Percentiles rank a stretch among this genome's conserved stretches.
These are phyloP conservation scores for Abortiporus biennis DNA, from an alignment of 1,284 basidiomycete species.

Conservation along the genomic window DNA sequence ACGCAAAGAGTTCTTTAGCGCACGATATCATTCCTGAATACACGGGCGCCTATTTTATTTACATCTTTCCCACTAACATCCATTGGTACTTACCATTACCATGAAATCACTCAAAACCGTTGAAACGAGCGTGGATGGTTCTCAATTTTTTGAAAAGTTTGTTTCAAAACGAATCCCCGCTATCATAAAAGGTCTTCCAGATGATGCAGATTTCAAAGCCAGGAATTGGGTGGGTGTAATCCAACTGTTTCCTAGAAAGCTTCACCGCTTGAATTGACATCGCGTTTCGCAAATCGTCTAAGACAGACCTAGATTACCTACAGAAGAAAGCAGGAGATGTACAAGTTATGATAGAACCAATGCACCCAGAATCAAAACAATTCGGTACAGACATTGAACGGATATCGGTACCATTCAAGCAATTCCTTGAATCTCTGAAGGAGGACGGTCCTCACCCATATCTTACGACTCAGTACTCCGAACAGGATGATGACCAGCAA, in stretches of 20 bases:
- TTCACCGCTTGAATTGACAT: background rate
- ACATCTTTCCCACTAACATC: no score
- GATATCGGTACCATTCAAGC: conserved; percentile 19
- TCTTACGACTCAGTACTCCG: conserved; percentile 28
- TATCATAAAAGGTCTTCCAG: conserved; percentile 20
- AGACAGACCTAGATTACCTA: conserved; percentile 21
- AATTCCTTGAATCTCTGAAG: conserved; percentile 18
- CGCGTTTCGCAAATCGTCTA: conserved; percentile 3
- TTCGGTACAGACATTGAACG: conserved; percentile 26
- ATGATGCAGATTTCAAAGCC: conserved; percentile 23
- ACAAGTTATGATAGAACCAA: conserved; percentile 25
- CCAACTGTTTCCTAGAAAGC: no score
- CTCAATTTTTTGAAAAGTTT: conserved; percentile 21
- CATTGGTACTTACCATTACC: no score
- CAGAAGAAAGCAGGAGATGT: conserved; percentile 20
- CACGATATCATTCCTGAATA: no score
- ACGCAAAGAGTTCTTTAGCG: no score
- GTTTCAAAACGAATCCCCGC: conserved; percentile 22
- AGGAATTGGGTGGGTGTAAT: conserved; percentile 21
- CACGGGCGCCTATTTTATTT: no score
- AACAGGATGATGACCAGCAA: conserved; percentile 22
- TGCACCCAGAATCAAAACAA: conserved; percentile 21
- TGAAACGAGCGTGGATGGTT: conserved; percentile 5
- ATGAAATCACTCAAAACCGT: no score
- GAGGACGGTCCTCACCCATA: conserved; percentile 21